These are phyloP conservation scores for Phialocephala sp. DNA, from an alignment of 2,329 filamentous ascomycete species.

Conservation along the genomic window DNA sequence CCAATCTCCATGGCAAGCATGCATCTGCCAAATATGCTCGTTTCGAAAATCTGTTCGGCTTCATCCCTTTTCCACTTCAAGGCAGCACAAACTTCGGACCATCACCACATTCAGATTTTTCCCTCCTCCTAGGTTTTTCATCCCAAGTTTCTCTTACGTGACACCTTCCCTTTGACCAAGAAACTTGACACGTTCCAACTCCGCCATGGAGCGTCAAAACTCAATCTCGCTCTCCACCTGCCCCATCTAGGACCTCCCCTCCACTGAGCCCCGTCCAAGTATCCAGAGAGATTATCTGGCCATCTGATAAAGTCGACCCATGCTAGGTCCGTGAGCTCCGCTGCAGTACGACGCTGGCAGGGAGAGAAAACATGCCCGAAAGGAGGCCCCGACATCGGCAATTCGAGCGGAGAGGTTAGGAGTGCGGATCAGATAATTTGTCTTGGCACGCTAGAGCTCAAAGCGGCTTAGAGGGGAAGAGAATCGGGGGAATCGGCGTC, in stretches of 20 bases:
- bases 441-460: slow-evolving; percentile 22
- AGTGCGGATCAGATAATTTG: slow-evolving; percentile 33
- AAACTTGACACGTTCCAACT: background rate
- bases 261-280: background rate
- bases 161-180: background rate
- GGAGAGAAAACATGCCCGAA: slow-evolving; percentile 12
- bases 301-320: slow-evolving; percentile 29
- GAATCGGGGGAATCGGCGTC: slow-evolving; percentile 11
- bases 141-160: slow-evolving; percentile 1
- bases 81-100: background rate
- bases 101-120: background rate
- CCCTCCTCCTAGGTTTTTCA: background rate
- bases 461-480: background rate
- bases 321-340: slow-evolving; percentile 4
- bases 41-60: background rate
- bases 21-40: background rate
- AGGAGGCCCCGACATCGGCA: slow-evolving; percentile 22
- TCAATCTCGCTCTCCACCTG: slow-evolving; percentile 14
- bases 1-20: background rate
- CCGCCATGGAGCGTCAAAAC: background rate
- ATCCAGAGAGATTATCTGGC: slow-evolving; percentile 26
- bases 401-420: background rate
- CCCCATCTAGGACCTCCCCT: slow-evolving; percentile 10
- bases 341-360: slow-evolving; percentile 2
- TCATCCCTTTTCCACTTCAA: background rate